A percentile compares a stretch with the other conserved stretches of the same genome.
Evolutionary conservation across 805 yeast genomes (phyloP).

Genomic region (Cyberlindnera saturnus): DNA sequence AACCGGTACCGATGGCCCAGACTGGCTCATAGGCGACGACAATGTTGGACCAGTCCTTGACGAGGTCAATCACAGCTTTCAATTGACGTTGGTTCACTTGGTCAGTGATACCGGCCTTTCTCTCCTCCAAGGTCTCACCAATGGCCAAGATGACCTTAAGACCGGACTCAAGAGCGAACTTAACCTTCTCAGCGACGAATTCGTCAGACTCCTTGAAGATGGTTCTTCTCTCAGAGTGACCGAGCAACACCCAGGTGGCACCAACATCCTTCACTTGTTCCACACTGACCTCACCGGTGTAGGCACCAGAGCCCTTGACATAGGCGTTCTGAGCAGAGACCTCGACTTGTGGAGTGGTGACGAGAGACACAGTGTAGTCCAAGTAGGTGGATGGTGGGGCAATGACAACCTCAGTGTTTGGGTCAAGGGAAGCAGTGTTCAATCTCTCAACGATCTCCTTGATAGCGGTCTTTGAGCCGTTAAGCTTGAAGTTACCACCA

Average conservation of each 20-base stretch:
- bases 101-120: slow-evolving; percentile 82
- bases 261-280: slow-evolving; percentile 85
- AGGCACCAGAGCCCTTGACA: slow-evolving; percentile 89
- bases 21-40: slow-evolving; percentile 99
- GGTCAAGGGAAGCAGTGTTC: slow-evolving; percentile 70
- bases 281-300: slow-evolving; percentile 94
- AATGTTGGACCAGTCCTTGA: slow-evolving; percentile 83
- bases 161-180: slow-evolving; percentile 87
- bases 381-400: slow-evolving; percentile 96
- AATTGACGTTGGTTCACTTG: slow-evolving; percentile 85
- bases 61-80: slow-evolving; percentile 75
- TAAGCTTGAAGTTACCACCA: slow-evolving; percentile 99
- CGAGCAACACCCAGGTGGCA: slow-evolving; percentile 90
- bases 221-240: slow-evolving; percentile 98
- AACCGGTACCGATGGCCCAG: slow-evolving; percentile 99
- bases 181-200: slow-evolving; percentile 88
- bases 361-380: slow-evolving; percentile 61
- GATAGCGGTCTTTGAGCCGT: slow-evolving; percentile 87
- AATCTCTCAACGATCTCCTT: slow-evolving; percentile 76
- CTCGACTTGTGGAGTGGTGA: slow-evolving; percentile 65
- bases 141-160: slow-evolving; percentile 90
- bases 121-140: slow-evolving; percentile 96
- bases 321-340: slow-evolving; percentile 91
- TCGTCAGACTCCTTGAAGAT: slow-evolving; percentile 86
- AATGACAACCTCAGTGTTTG: slow-evolving; percentile 85